A percentile compares a stretch with the other conserved stretches of the same genome.
These are phyloP conservation scores for Starmerella gropengiesseri DNA, from an alignment of 805 yeast species.

Conservation along the genomic window DNA sequence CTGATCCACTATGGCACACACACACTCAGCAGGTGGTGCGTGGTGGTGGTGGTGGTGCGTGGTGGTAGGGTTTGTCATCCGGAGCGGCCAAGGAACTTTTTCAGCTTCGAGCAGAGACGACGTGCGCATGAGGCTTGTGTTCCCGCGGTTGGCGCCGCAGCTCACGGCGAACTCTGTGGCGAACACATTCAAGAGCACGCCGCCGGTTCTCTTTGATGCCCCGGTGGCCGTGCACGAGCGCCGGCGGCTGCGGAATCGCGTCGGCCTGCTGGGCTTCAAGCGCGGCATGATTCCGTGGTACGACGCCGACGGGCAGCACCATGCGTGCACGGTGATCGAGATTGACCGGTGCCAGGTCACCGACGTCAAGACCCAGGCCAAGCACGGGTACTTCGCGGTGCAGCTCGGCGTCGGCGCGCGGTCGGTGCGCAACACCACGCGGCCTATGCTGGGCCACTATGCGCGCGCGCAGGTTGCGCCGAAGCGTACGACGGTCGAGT, in stretches of 20 bases:
- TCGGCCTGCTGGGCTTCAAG: slow-evolving; percentile 77
- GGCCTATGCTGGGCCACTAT: slow-evolving; percentile 63
- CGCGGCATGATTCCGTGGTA: slow-evolving; percentile 76
- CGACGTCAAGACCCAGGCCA: slow-evolving; percentile 53
- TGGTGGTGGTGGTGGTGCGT: too few species aligned
- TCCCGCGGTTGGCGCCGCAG: slow-evolving; percentile 24
- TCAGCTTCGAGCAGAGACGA: not conserved
- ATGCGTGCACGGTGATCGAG: slow-evolving; percentile 80
- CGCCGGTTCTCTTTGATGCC: slow-evolving; percentile 51
- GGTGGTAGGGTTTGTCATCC: slow-evolving; percentile 4
- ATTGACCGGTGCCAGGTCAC: slow-evolving; percentile 81
- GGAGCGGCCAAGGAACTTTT: not conserved
- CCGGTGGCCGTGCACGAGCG: slow-evolving; percentile 60
- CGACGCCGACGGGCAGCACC: slow-evolving; percentile 56
- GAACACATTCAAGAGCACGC: slow-evolving; percentile 30
- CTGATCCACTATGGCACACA: too few species aligned
- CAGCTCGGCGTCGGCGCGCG: slow-evolving; percentile 76
- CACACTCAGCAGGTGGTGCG: too few species aligned
- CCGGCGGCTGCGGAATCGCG: slow-evolving; percentile 60
- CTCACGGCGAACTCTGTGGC: slow-evolving; percentile 29
- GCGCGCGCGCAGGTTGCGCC: slow-evolving; percentile 76
- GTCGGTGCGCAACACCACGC: slow-evolving; percentile 48
- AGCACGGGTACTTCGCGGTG: slow-evolving; percentile 75
- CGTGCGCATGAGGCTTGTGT: slow-evolving; percentile 12
- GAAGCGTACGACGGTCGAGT: slow-evolving; percentile 62